These are phyloP conservation scores for Xylariomycetidae sp. DNA, from an alignment of 2,329 filamentous ascomycete species.

Conservation along the genomic window DNA sequence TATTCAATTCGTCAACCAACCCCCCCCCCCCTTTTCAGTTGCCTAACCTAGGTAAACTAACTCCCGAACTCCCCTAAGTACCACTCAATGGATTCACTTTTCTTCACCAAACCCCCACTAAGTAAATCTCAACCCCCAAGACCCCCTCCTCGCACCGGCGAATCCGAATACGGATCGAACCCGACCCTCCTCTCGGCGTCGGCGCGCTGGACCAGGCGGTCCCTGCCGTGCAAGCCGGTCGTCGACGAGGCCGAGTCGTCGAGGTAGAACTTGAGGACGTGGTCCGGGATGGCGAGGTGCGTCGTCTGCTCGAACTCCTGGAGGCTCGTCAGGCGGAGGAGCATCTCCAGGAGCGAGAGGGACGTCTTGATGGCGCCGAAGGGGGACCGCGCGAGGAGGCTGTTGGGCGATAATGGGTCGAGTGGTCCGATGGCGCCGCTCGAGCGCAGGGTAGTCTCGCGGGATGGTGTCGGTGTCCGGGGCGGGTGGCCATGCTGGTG, in stretches of 20 bases:
- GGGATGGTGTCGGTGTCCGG: too few species aligned
- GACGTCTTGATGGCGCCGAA: conserved; percentile 51
- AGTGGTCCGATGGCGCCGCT: too few species aligned
- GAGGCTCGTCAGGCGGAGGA: conserved; percentile 78
- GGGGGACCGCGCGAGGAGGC: conserved; percentile 39
- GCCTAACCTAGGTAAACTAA: too few species aligned
- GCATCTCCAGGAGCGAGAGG: conserved; percentile 78
- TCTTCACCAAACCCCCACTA: too few species aligned
- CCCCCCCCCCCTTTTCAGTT: too few species aligned
- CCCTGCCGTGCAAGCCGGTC: conserved; percentile 43
- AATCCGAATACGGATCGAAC: conserved; percentile 52
- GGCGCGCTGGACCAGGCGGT: conserved; percentile 37
- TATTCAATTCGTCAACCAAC: too few species aligned
- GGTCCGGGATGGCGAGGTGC: conserved; percentile 84
- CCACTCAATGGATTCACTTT: too few species aligned
- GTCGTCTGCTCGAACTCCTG: conserved; percentile 90
- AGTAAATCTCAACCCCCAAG: too few species aligned
- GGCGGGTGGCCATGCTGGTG: conserved; percentile 16
- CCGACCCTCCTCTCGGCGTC: conserved; percentile 47
- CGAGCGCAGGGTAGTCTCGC: too few species aligned
- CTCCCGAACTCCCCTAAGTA: too few species aligned
- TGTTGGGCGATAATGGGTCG: too few species aligned
- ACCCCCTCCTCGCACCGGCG: conserved; percentile 6
- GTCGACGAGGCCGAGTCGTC: conserved; percentile 51
- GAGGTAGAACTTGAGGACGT: conserved; percentile 84